Percentiles rank a stretch among this genome's conserved stretches.
These are phyloP conservation scores for Sugiyamaella floridensis DNA, from an alignment of 805 yeast genomes.

Conservation along the genomic window DNA sequence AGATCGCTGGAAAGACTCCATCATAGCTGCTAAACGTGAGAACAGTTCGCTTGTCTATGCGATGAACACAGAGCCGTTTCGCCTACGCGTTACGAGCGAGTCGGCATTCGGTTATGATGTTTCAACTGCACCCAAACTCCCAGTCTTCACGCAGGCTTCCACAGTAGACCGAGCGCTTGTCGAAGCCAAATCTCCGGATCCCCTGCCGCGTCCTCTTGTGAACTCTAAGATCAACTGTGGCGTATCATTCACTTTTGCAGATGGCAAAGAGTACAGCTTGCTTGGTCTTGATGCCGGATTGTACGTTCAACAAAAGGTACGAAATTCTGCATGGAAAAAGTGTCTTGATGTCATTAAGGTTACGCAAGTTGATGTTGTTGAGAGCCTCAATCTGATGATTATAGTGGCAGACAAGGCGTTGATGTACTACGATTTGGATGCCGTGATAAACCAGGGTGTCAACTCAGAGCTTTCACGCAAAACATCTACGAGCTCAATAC, in stretches of 20 bases:
- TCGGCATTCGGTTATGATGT: constrained; percentile 60
- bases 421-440: constrained; percentile 56
- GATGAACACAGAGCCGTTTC: constrained; percentile 46
- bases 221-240: constrained; percentile 37
- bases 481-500: background rate
- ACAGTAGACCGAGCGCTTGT: constrained; percentile 31
- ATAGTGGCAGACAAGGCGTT: constrained; percentile 54
- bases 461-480: background rate
- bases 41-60: constrained; percentile 29
- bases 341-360: constrained; percentile 48
- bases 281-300: constrained; percentile 21
- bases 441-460: constrained; percentile 37
- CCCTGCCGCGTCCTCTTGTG: constrained; percentile 21
- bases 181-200: constrained; percentile 14
- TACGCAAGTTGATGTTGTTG: constrained; percentile 54
- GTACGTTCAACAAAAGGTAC: constrained; percentile 25
- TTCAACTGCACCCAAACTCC: constrained; percentile 36
- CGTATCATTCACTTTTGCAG: constrained; percentile 40
- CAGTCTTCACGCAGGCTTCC: constrained; percentile 31
- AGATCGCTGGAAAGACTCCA: constrained; percentile 49
- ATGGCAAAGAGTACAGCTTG: constrained; percentile 33
- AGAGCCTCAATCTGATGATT: constrained; percentile 48
- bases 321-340: constrained; percentile 45
- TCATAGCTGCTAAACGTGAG: constrained; percentile 42
- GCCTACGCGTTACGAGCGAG: constrained; percentile 47